A percentile compares a stretch with the other conserved stretches of the same genome.
These are phyloP conservation scores for Agaricus blazei DNA, from an alignment of 768 basidiomycete genomes.

Conservation along the genomic window DNA sequence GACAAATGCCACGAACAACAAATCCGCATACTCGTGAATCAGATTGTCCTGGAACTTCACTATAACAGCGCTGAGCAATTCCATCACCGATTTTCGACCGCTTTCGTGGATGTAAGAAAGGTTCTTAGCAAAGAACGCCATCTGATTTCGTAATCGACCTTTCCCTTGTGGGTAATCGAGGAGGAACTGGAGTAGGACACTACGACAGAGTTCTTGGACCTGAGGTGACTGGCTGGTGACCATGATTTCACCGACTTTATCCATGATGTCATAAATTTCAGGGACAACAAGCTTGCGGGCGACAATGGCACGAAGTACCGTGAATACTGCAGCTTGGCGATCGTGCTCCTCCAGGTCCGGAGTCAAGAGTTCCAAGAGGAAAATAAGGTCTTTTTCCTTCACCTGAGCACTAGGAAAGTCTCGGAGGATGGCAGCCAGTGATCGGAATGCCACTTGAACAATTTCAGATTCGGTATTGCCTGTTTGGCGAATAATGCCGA, in stretches of 20 bases:
- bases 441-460: constrained; percentile 83
- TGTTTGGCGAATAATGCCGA: constrained; percentile 74
- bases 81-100: constrained; percentile 91
- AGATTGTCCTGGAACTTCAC: constrained; percentile 76
- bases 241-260: constrained; percentile 84
- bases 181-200: constrained; percentile 87
- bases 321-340: constrained; percentile 82
- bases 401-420: constrained; percentile 77
- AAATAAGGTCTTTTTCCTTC: constrained; percentile 85
- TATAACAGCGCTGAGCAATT: constrained; percentile 80
- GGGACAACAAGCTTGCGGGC: constrained; percentile 89
- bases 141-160: constrained; percentile 79
- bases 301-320: constrained; percentile 86
- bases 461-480: constrained; percentile 90
- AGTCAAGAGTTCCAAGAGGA: constrained; percentile 76
- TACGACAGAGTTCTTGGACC: constrained; percentile 89
- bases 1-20: constrained; percentile 87
- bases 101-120: constrained; percentile 86
- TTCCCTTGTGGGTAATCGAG: constrained; percentile 97
- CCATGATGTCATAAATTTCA: constrained; percentile 97
- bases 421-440: constrained; percentile 85
- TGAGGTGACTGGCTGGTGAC: constrained; percentile 89
- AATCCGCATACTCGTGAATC: constrained; percentile 75
- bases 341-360: constrained; percentile 90
- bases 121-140: constrained; percentile 91